phyloP scores from a whole-genome alignment of 495 filamentous ascomycete genomes.

The Hypoxylon lienhwacheense region DNA sequence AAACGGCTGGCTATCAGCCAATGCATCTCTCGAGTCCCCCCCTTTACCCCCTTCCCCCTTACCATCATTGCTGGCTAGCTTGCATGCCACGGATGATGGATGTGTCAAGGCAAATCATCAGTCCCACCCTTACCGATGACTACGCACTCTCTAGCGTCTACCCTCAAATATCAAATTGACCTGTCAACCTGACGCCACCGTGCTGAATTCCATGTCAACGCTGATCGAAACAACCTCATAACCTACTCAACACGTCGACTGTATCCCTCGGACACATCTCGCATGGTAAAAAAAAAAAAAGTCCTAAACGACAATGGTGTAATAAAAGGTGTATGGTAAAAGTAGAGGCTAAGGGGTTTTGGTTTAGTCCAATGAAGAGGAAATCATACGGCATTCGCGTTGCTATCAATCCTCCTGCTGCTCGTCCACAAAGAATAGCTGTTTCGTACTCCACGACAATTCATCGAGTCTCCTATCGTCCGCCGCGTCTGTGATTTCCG shows the following conservation, averaged over 20 bases:
- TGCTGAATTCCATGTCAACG: constrained; percentile 22
- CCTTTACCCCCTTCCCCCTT: constrained; percentile 1
- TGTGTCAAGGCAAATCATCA: constrained; percentile 20
- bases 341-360: constrained; percentile 15
- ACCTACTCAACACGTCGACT: constrained; percentile 11
- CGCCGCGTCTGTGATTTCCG: constrained; percentile 37
- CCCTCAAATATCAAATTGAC: constrained; percentile 33
- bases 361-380: constrained; percentile 29
- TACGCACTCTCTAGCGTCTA: constrained; percentile 23
- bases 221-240: constrained; percentile 23
- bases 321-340: constrained; percentile 38
- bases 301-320: constrained; percentile 17
- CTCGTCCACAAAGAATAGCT: constrained; percentile 8
- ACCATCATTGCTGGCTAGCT: constrained; percentile 12
- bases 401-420: constrained; percentile 5
- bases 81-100: constrained; percentile 10
- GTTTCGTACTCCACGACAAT: constrained; percentile 2
- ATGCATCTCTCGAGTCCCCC: constrained; percentile 4
- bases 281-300: no score
- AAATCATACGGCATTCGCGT: not conserved
- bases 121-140: constrained; percentile 16
- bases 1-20: constrained; percentile 18
- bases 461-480: constrained; percentile 20
- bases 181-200: constrained; percentile 32
- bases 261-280: constrained; percentile 6